Base-by-base conservation (phyloP, 345 rosid genomes). In the Excoecaria agallocha region DNA sequence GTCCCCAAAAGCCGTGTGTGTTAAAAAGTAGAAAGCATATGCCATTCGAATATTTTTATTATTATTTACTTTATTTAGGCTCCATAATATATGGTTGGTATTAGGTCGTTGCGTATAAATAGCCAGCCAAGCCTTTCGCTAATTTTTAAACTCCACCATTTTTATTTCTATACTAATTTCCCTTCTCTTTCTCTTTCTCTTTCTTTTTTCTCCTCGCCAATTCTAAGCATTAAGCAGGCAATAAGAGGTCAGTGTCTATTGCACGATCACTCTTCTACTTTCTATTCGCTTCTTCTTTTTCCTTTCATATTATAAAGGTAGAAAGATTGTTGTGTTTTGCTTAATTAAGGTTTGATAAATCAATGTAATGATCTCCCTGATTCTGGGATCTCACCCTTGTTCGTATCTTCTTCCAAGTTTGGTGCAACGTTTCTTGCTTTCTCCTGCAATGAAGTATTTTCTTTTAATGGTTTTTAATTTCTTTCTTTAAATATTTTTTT, bases 361-460 rank as follows among this genome's bases (percentile, higher is more conserved):
- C 30, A 30, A 30, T 30, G 30, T 30, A 30, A 30, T 30, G 30
- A 30, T 30, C 30, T 8, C 30, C 17, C 48, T 3, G 13, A 69
- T 70, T 70, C 35, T 70, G 38, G 73, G 62, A 70, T 70, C 62
- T 70, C 51, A 12, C 6, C 17, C 37, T 6, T 9, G 2, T 30
- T 30, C 30, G 2, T 30, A 30, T 30, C 1, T 30, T 30, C 2
- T 30, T 30, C 30, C 30, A 30, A 30, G 30, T 30, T 30, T 30
- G 30, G 30, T 30, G 30, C 30, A 30, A 30, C 30, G 1, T 30
- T 30, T 30, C 30, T 30, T 30, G 30, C 30, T 30, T 30, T 30
- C 2, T 30, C 30, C 30, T 30, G 30, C 30, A 30, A 30, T 30
- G 30, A 30, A 30, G 30, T 30, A 30, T 30, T 30, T 30, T 30